Evolutionary conservation across 371 early-diverging fungal genomes (phyloP).

Genomic region (Rhizopus microsporus): DNA sequence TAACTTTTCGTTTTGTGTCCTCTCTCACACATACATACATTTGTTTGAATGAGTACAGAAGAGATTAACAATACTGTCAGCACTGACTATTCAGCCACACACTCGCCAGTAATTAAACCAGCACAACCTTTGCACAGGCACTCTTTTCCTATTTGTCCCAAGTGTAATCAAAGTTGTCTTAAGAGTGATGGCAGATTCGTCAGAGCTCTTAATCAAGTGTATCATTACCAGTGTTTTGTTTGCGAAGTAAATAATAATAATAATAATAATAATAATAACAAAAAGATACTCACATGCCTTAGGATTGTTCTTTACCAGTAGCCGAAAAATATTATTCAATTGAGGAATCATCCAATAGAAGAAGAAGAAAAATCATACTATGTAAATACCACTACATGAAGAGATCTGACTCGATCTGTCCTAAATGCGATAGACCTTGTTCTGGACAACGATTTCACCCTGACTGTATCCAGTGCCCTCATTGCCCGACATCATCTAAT

Average conservation of each 20-base stretch:
- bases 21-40: not conserved
- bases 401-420: conserved; percentile 22
- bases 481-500: conserved; percentile 23
- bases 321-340: conserved; percentile 26
- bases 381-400: conserved; percentile 31
- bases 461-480: conserved; percentile 24
- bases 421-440: conserved; percentile 20
- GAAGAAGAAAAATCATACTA: conserved; percentile 14
- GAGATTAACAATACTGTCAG: too few relatives aligned
- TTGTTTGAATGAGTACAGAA: not conserved
- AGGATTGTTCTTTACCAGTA: conserved; percentile 31
- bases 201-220: conserved; percentile 72
- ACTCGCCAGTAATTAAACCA: not conserved
- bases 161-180: conserved; percentile 13
- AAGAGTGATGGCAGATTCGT: conserved; percentile 67
- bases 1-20: too few relatives aligned
- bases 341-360: conserved; percentile 1
- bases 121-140: conserved; percentile 8
- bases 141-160: conserved; percentile 12
- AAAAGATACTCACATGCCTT: not conserved
- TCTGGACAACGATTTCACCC: conserved; percentile 5
- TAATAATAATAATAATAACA: not conserved
- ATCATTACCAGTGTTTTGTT: conserved; percentile 85
- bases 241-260: conserved; percentile 67
- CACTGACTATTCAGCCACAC: too few relatives aligned